Conservation (phyloP, 345 rosid species). For the Linum trigynum region DNA sequence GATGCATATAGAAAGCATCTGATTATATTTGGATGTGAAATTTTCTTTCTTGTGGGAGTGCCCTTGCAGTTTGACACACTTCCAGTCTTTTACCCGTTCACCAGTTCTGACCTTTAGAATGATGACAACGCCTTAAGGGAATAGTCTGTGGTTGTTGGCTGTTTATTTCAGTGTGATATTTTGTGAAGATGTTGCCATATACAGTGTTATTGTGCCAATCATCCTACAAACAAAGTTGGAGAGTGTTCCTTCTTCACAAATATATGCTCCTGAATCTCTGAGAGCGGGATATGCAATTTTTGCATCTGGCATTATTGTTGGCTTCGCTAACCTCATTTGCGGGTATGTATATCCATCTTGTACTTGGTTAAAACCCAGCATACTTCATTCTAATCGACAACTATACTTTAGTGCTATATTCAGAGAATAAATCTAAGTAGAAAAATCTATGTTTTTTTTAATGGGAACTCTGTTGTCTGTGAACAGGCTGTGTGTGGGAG, state of each 20-base stretch:
- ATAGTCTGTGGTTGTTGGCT: neutral
- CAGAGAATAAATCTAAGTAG: no score
- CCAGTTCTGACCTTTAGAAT: no score
- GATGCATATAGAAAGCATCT: no score
- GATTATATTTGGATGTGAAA: no score
- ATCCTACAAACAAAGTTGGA: constrained; percentile 22
- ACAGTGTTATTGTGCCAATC: neutral
- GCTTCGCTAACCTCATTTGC: constrained; percentile 62
- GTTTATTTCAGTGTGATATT: constrained; percentile 67
- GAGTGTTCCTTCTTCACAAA: constrained; percentile 65
- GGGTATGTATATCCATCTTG: neutral
- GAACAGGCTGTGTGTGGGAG: constrained; percentile 83
- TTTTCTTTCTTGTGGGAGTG: neutral
- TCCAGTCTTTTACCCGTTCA: no score
- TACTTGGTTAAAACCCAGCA: no score
- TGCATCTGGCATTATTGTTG: constrained; percentile 92
- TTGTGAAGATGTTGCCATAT: constrained; percentile 52
- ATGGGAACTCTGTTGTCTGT: no score
- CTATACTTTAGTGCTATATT: no score
- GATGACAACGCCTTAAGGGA: neutral
- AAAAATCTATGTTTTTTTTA: no score
- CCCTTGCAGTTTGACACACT: neutral
- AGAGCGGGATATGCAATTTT: constrained; percentile 99
- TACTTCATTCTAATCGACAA: no score
- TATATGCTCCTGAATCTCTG: constrained; percentile 81